Evolutionary conservation across 768 basidiomycete genomes (phyloP).

Genomic region (Kwoniella europaea): DNA sequence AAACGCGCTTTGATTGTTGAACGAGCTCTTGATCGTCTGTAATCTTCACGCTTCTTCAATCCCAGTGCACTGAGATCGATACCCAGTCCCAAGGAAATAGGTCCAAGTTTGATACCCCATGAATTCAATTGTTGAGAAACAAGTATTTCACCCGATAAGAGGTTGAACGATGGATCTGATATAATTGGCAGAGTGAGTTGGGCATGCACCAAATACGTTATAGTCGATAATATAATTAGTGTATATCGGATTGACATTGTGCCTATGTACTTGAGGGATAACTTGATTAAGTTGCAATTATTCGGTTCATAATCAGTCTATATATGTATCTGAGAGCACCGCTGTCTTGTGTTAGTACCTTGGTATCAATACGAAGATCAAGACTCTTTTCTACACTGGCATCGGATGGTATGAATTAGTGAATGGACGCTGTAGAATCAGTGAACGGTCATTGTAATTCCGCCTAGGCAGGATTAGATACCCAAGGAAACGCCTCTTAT

Average conservation of each 20-base stretch:
- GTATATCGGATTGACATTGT: not conserved
- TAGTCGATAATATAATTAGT: not conserved
- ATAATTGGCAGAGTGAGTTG: conserved; percentile 16
- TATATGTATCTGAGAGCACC: no score
- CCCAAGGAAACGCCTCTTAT: not conserved
- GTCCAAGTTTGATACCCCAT: conserved; percentile 32
- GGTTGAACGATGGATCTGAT: conserved; percentile 21
- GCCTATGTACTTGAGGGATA: no score
- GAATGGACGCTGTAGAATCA: not conserved
- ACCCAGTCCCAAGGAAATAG: conserved; percentile 10
- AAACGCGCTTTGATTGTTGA: not conserved
- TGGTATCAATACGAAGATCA: no score
- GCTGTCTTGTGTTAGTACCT: no score
- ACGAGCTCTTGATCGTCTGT: conserved; percentile 16
- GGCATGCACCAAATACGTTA: conserved; percentile 13
- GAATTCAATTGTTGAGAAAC: conserved; percentile 25
- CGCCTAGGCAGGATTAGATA: not conserved
- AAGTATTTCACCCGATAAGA: conserved; percentile 23
- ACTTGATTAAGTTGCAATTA: no score
- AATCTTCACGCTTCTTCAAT: conserved; percentile 11
- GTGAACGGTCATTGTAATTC: not conserved
- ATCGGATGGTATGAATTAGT: not conserved
- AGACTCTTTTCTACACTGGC: no score
- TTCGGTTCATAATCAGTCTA: no score
- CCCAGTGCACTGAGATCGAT: conserved; percentile 14